A percentile compares a stretch with the other conserved stretches of the same genome.
These are phyloP conservation scores for Rhododendron simsii DNA, from an alignment of 148 eudicot species.

Conservation along the genomic window DNA sequence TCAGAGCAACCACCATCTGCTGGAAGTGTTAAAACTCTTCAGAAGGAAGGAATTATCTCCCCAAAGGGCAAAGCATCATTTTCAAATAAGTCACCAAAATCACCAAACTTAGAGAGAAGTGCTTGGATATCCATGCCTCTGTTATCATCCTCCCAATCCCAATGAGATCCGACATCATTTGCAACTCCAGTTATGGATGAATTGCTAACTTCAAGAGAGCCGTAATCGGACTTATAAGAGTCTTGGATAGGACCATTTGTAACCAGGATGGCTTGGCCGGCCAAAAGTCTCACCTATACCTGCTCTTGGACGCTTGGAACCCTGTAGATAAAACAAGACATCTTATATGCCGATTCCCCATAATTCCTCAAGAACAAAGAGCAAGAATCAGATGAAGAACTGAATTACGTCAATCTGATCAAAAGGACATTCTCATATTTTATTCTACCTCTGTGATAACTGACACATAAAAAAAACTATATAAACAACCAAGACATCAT, in stretches of 20 bases:
- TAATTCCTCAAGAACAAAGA: background rate
- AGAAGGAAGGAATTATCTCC: slow-evolving; percentile 49
- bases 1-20: background rate
- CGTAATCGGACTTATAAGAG: slow-evolving; percentile 34
- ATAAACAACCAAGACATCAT: too few relatives aligned
- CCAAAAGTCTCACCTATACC: slow-evolving; percentile 59
- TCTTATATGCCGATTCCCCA: background rate
- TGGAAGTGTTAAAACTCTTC: background rate
- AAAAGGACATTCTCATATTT: too few relatives aligned
- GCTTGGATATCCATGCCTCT: slow-evolving; percentile 92
- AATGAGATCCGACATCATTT: slow-evolving; percentile 58
- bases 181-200: slow-evolving; percentile 48
- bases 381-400: background rate
- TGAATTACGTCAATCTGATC: too few relatives aligned
- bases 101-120: slow-evolving; percentile 89
- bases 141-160: slow-evolving; percentile 96
- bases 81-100: slow-evolving; percentile 92
- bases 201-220: slow-evolving; percentile 42
- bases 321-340: slow-evolving; percentile 45
- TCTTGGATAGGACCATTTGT: slow-evolving; percentile 44
- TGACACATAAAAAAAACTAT: too few relatives aligned
- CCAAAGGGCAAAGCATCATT: slow-evolving; percentile 84
- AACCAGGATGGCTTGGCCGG: slow-evolving; percentile 40
- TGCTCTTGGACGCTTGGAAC: slow-evolving; percentile 71
- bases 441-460: too few relatives aligned